Evolutionary conservation across 805 yeast species (phyloP).

Genomic region (Candida manassasensis): DNA sequence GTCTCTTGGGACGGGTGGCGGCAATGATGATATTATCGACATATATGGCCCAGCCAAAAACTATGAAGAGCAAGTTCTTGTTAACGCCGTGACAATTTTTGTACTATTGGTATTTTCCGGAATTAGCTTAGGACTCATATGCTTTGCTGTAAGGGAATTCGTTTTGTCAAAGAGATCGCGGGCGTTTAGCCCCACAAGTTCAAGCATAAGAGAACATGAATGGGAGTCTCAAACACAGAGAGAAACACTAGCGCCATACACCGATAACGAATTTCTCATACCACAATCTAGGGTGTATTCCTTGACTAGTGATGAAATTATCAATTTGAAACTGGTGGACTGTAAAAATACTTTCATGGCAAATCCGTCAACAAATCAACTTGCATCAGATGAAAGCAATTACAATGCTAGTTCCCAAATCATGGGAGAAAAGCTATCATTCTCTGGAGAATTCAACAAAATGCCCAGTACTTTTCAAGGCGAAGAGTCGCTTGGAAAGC

Average conservation of each 20-base stretch:
- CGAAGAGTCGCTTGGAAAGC: no score
- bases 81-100: constrained; percentile 24
- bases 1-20: background rate
- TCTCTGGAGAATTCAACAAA: no score
- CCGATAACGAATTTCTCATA: background rate
- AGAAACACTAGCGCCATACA: background rate
- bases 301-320: constrained; percentile 1
- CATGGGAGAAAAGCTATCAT: no score
- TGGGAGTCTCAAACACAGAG: constrained; percentile 1
- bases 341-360: background rate
- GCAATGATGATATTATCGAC: background rate
- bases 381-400: no score
- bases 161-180: constrained; percentile 9
- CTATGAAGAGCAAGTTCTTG: constrained; percentile 14
- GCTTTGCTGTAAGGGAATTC: constrained; percentile 24
- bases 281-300: constrained; percentile 4
- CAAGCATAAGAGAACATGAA: constrained; percentile 4
- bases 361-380: no score
- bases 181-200: constrained; percentile 8
- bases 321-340: background rate
- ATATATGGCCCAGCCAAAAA: background rate
- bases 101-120: constrained; percentile 17
- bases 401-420: no score
- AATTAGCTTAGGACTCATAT: constrained; percentile 16
- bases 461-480: no score